Base-by-base conservation (phyloP, 352 stramenopile genomes). In the Phytophthora fragariae region DNA sequence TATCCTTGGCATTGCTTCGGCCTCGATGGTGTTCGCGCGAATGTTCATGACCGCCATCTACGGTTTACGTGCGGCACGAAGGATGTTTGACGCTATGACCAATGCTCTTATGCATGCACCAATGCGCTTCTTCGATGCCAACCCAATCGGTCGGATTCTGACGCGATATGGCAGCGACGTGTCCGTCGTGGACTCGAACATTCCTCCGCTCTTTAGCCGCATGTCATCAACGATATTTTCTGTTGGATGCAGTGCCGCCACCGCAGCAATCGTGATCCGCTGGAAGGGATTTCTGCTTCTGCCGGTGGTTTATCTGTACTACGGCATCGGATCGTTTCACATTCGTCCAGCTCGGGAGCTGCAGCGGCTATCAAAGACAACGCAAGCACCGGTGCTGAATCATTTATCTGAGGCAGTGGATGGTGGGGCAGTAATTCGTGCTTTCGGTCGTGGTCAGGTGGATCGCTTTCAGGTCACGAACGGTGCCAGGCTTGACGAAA, bases 111-210 rank as follows among this genome's bases (percentile, higher is more conserved):
- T 98, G 27, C 71, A 87, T 37, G 95, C 95, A 17, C 93, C 95
- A 3, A 89, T 98, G 66, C 68, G 85, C 7, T 98, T 98, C 72
- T 98, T 98, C 78, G 94, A 98, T 73, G 92, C 90, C 2, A 98
- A 97, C 57, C 95, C 94, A 5, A 81, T 95, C 2, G 93, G 92
- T 1, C 82, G 92, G 8, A 97, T 98, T 59, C 49, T 99, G 2
- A 98, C 96, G 29, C 82, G 95, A 5, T 98, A 98, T 79, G 82
- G 82, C 3, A 88, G 88, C 6, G 95, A 98, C 70, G 96, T 98
- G 60, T 92, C 97, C 35, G 91, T 90, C 10, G 81, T 98, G 31
- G 94, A 99, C 77, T 78, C 97, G 3, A 86, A 92, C 41, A 77
- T 94, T 2, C 77, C 85, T 9, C 80, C 76, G 11, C 44, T 77